A percentile compares a stretch with the other conserved stretches of the same genome.
These are phyloP conservation scores for Termitomyces sp. DNA, from an alignment of 768 basidiomycete species.

Conservation along the genomic window DNA sequence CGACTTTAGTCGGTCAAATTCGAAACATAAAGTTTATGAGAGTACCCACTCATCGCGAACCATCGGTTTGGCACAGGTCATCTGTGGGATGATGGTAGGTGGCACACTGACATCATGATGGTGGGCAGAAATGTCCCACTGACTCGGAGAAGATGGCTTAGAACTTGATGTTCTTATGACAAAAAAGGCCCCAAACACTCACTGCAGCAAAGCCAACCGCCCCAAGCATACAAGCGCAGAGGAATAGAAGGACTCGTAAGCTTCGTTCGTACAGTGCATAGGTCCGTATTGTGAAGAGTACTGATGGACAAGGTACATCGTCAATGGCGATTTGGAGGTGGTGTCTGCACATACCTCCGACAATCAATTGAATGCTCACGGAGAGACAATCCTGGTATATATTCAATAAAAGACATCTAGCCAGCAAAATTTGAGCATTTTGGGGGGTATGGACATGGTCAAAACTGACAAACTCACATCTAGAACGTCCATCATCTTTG, in stretches of 20 bases:
- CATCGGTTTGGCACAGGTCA: no score
- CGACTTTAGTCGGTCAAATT: no score
- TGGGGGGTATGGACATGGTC: neutral
- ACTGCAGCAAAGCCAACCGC: slow-evolving; percentile 17
- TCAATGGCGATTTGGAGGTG: neutral
- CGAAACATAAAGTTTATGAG: no score
- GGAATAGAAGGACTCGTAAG: slow-evolving; percentile 21
- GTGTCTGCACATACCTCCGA: slow-evolving; percentile 29
- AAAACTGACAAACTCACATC: neutral
- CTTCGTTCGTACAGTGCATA: slow-evolving; percentile 36
- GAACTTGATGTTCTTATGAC: no score
- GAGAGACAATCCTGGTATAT: slow-evolving; percentile 26
- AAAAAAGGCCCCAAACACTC: no score
- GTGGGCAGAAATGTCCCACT: no score
- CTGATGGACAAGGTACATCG: slow-evolving; percentile 14
- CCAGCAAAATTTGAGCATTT: neutral
- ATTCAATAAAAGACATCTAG: slow-evolving; percentile 21
- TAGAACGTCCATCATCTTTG: neutral
- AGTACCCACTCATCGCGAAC: no score
- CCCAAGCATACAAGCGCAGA: slow-evolving; percentile 20
- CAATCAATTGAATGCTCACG: slow-evolving; percentile 31
- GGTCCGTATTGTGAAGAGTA: slow-evolving; percentile 35
- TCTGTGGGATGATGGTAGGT: no score
- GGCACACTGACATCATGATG: no score
- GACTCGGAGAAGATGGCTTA: no score